Conservation (phyloP, 306 rosid genomes). For the Comarum palustre region DNA sequence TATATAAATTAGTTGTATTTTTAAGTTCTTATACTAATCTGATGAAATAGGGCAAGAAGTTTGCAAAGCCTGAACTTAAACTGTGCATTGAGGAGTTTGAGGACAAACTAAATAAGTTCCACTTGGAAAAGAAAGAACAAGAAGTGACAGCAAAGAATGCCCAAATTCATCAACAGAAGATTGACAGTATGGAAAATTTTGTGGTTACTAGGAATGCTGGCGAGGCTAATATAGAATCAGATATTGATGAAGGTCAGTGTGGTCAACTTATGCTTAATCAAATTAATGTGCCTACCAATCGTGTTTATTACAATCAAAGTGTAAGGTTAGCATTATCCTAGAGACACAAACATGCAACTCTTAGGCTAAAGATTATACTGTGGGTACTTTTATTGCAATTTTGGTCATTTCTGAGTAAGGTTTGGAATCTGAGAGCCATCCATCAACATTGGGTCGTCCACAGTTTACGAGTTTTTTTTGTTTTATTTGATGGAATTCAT, state of each 20-base stretch:
- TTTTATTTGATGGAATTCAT: not conserved
- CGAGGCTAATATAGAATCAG: conserved; percentile 44
- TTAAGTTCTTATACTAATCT: not conserved
- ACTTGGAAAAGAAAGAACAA: conserved; percentile 78
- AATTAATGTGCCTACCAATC: not conserved
- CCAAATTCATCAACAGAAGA: conserved; percentile 62
- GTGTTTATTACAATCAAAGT: not conserved
- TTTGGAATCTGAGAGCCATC: not conserved
- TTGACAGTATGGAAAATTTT: conserved; percentile 40
- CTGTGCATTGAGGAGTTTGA: conserved; percentile 85
- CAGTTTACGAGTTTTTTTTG: not conserved
- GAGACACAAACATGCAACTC: conserved; percentile 6
- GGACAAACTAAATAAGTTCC: conserved; percentile 79
- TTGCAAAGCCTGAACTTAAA: conserved; percentile 84
- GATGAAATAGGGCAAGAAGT: conserved; percentile 70
- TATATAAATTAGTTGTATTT: not conserved
- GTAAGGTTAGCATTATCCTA: not conserved
- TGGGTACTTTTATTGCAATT: not conserved
- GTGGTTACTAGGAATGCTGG: conserved; percentile 31
- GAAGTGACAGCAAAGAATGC: conserved; percentile 81
- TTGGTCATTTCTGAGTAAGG: not conserved
- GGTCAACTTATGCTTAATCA: conserved; percentile 19
- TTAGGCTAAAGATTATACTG: not conserved
- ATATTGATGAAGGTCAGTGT: conserved; percentile 51
- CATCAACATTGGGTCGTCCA: not conserved